Evolutionary conservation across 2,329 filamentous ascomycete genomes (phyloP).

Genomic region (Dichotomopilus funicola): DNA sequence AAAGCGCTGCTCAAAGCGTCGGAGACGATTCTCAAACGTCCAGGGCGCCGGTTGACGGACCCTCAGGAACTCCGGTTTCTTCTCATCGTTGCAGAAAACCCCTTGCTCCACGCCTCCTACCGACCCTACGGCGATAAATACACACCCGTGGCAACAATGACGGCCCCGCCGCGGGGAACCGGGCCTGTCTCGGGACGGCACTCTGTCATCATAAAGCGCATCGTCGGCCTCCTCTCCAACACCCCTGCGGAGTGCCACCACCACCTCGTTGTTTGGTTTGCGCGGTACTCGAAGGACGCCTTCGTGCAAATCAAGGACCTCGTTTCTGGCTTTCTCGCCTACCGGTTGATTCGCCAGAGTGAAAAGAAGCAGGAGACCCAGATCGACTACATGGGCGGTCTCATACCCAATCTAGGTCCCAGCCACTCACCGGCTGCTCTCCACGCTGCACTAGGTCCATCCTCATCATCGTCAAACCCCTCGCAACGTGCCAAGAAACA

Average conservation of each 20-base stretch:
- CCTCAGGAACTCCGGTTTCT: slow-evolving; percentile 71
- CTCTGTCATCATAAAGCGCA: slow-evolving; percentile 77
- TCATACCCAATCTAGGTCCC: slow-evolving; percentile 67
- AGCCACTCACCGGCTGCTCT: slow-evolving; percentile 63
- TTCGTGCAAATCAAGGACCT: slow-evolving; percentile 73
- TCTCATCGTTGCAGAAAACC: slow-evolving; percentile 72
- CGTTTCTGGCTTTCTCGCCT: slow-evolving; percentile 70
- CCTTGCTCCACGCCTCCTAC: slow-evolving; percentile 53
- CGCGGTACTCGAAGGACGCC: slow-evolving; percentile 58
- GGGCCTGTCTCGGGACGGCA: slow-evolving; percentile 57
- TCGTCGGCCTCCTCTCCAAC: slow-evolving; percentile 74
- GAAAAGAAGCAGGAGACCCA: slow-evolving; percentile 56
- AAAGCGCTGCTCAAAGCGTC: slow-evolving; percentile 68
- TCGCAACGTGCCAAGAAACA: slow-evolving; percentile 35
- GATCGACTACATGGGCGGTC: slow-evolving; percentile 55
- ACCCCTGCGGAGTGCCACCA: slow-evolving; percentile 69
- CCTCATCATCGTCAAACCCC: slow-evolving; percentile 19
- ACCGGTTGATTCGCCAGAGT: slow-evolving; percentile 66
- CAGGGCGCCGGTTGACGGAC: slow-evolving; percentile 60
- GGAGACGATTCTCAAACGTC: slow-evolving; percentile 73
- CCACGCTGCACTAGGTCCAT: slow-evolving; percentile 63
- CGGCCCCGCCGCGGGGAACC: slow-evolving; percentile 26
- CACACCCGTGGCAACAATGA: slow-evolving; percentile 23
- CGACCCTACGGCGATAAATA: slow-evolving; percentile 37
- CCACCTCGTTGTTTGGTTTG: slow-evolving; percentile 71